Base-by-base conservation (phyloP, 164 flowering plant genomes). In the Vitis labrusca region DNA sequence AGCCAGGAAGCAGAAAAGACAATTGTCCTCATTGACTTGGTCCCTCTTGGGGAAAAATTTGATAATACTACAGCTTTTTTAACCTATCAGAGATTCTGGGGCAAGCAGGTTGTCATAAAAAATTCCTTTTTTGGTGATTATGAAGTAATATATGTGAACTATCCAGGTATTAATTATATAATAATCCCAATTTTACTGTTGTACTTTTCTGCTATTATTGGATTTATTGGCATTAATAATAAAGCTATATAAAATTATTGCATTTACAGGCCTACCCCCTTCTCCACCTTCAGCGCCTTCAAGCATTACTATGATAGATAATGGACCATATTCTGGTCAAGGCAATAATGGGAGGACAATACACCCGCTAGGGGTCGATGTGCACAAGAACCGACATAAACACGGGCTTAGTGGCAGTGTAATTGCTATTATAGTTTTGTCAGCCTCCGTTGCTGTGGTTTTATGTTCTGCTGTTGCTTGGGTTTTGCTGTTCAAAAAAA, bases 361-460 rank as follows among this genome's bases (percentile, higher is more conserved):
- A 67, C 75, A 92, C 63, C 97, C 99, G 37, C 73, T 92, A 0
- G 99, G 99, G 15, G 97, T 91, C 65, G 91, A 92, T 81, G 86
- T 91, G 70, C 80, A 65, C 50, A 76, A 79, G 69, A 76, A 66
- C 64, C 76, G 61, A 54, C 81, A 72, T 50, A 85, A 81, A 55
- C 17, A 57, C 59, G 79, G 86, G 66, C 83, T 83, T 58, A 77
- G 73, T 63, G 80, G 88, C 47, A 85, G 87, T 72, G 66, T 82
- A 30, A 81, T 92, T 67, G 91, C 91, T 67, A 78, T 88, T 63
- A 79, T 91, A 79, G 86, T 78, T 67, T 68, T 94, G 47, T 94
- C 97, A 59, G 85, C 85, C 32, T 54, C 69, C 62, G 76, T 79
- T 52, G 91, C 85, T 61, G 61, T 82, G 66, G 75, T 85, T 64